phyloP scores from a whole-genome alignment of 306 rosid species.

The Neltuma alba region DNA sequence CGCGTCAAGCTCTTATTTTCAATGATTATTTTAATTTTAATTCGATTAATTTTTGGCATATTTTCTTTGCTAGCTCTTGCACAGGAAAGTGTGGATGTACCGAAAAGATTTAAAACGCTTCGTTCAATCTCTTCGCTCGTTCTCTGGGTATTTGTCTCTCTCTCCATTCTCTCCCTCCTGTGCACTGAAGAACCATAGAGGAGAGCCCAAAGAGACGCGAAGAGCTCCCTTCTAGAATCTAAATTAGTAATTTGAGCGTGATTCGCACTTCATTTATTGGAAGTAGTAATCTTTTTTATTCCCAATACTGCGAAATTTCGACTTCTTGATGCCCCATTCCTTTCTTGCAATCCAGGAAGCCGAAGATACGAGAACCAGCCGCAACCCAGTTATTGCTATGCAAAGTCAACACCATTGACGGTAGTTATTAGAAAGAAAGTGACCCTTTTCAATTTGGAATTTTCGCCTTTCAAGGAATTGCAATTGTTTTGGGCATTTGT shows the following conservation, averaged over 20 bases:
- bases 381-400: conserved; percentile 3
- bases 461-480: conserved; percentile 7
- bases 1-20: neutral
- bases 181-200: conserved; percentile 39
- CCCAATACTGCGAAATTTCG: conserved; percentile 14
- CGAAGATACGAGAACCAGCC: conserved; percentile 8
- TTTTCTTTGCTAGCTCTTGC: conserved; percentile 3
- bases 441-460: neutral
- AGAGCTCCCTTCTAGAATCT: conserved; percentile 61
- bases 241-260: conserved; percentile 47
- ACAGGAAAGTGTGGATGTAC: conserved; percentile 28
- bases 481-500: conserved; percentile 24
- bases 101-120: conserved; percentile 56
- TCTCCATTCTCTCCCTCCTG: conserved; percentile 35
- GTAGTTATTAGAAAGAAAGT: conserved; percentile 14
- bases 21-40: neutral
- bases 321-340: conserved; percentile 35
- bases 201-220: conserved; percentile 36
- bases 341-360: conserved; percentile 30
- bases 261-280: conserved; percentile 29
- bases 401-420: conserved; percentile 40
- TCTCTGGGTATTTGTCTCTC: conserved; percentile 18
- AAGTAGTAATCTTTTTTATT: neutral
- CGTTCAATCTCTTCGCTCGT: conserved; percentile 40
- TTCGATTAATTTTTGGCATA: neutral